These are phyloP conservation scores for Neurospora sp. DNA, from an alignment of 495 filamentous ascomycete species.

Conservation along the genomic window DNA sequence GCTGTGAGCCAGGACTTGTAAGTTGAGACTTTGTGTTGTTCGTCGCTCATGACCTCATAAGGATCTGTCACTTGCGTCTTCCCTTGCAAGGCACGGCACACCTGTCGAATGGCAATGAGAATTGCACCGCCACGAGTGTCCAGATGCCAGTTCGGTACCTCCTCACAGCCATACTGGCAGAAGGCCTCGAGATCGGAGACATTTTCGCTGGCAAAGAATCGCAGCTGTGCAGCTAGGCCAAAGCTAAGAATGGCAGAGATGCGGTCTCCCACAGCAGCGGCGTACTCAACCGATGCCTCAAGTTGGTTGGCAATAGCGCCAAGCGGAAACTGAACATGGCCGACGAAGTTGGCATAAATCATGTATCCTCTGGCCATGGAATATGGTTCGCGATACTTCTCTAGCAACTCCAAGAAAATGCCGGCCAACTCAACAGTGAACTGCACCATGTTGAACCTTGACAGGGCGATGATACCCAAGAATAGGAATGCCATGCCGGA, in stretches of 20 bases:
- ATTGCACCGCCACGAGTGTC: conserved; percentile 74
- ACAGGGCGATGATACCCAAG: conserved; percentile 59
- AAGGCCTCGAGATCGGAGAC: conserved; percentile 64
- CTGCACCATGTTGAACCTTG: conserved; percentile 60
- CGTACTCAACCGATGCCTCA: conserved; percentile 60
- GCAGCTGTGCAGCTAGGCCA: conserved; percentile 58
- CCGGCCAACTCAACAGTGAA: conserved; percentile 56
- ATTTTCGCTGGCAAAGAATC: conserved; percentile 65
- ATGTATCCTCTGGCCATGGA: conserved; percentile 62
- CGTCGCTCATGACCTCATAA: conserved; percentile 57
- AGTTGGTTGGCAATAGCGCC: conserved; percentile 48
- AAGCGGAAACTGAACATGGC: conserved; percentile 58
- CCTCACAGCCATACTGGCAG: conserved; percentile 62
- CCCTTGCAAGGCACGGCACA: conserved; percentile 69
- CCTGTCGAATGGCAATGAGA: conserved; percentile 61
- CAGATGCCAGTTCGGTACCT: conserved; percentile 60
- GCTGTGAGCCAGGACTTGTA: conserved; percentile 52
- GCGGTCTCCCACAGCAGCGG: conserved; percentile 60
- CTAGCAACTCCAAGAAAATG: conserved; percentile 54
- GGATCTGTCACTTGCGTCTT: conserved; percentile 56
- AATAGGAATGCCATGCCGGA: conserved; percentile 67
- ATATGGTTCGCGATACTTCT: conserved; percentile 55
- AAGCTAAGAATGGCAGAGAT: conserved; percentile 65
- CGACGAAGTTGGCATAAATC: conserved; percentile 61
- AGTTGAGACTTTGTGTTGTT: conserved; percentile 49